phyloP scores from a whole-genome alignment of 2,329 filamentous ascomycete genomes.

The Coniosporium tulheliwenetii region DNA sequence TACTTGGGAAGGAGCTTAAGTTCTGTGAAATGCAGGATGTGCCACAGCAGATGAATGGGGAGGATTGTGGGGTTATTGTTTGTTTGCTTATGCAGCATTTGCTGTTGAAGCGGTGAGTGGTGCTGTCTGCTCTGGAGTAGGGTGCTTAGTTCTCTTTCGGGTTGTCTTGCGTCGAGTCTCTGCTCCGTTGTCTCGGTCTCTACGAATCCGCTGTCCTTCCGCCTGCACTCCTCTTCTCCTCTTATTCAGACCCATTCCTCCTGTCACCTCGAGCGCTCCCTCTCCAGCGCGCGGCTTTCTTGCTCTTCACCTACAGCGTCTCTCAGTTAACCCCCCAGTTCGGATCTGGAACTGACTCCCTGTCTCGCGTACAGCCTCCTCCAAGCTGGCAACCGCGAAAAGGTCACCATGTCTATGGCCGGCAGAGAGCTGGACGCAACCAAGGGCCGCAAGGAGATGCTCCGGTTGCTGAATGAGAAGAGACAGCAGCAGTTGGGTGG shows the following conservation, averaged over 20 bases:
- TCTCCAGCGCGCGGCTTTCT: too few relatives aligned
- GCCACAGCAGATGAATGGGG: conserved; percentile 82
- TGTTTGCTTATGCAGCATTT: conserved; percentile 90
- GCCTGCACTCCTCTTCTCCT: too few relatives aligned
- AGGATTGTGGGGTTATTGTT: conserved; percentile 91
- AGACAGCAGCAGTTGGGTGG: too few relatives aligned
- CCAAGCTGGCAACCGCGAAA: not conserved
- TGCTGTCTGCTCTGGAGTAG: conserved; percentile 66
- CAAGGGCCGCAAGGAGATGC: conserved; percentile 76
- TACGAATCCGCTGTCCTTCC: too few relatives aligned
- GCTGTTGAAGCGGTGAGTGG: conserved; percentile 68
- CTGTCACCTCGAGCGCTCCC: too few relatives aligned
- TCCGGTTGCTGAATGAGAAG: conserved; percentile 17
- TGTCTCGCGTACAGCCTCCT: not conserved
- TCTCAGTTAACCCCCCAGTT: too few relatives aligned
- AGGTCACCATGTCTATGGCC: conserved; percentile 68
- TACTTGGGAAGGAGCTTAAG: conserved; percentile 51
- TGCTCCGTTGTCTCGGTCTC: too few relatives aligned
- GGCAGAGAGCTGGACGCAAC: conserved; percentile 70
- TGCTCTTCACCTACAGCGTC: too few relatives aligned
- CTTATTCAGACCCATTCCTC: too few relatives aligned
- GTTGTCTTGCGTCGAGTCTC: too few relatives aligned
- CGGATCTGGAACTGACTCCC: too few relatives aligned
- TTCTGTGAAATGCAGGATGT: conserved; percentile 75
- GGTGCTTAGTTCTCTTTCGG: conserved; percentile 26